These are phyloP conservation scores for Hericium alpestre DNA, from an alignment of 768 basidiomycete species.

Conservation along the genomic window DNA sequence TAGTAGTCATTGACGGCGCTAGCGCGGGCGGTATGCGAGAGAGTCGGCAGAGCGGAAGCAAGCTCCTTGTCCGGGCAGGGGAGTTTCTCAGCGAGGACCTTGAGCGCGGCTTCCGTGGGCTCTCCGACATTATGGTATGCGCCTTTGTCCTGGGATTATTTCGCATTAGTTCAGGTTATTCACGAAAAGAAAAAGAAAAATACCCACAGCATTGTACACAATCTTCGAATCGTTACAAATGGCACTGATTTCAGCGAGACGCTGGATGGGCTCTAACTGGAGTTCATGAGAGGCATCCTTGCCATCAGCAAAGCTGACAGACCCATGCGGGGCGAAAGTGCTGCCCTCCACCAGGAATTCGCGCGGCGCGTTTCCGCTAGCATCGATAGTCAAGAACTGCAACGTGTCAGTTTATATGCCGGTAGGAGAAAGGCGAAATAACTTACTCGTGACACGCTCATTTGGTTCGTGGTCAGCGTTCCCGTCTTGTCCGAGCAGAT, in stretches of 20 bases:
- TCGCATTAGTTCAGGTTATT: slow-evolving; percentile 4
- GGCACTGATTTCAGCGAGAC: slow-evolving; percentile 84
- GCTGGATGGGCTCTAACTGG: slow-evolving; percentile 60
- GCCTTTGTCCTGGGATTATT: slow-evolving; percentile 54
- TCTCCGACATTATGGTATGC: slow-evolving; percentile 81
- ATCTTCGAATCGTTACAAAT: slow-evolving; percentile 93
- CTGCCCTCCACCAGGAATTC: slow-evolving; percentile 85
- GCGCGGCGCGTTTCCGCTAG: slow-evolving; percentile 33
- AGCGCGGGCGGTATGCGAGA: slow-evolving; percentile 54
- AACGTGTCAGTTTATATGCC: neutral
- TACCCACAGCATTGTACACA: slow-evolving; percentile 63
- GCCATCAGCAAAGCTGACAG: slow-evolving; percentile 56
- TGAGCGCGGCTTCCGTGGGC: slow-evolving; percentile 94
- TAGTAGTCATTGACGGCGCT: slow-evolving; percentile 80
- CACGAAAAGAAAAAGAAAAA: neutral
- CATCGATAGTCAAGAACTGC: slow-evolving; percentile 70
- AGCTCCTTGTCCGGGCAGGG: slow-evolving; percentile 58
- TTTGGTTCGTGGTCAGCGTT: slow-evolving; percentile 91
- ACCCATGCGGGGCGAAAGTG: slow-evolving; percentile 81
- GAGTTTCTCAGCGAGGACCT: slow-evolving; percentile 91
- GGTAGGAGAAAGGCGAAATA: neutral
- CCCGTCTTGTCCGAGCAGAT: slow-evolving; percentile 99
- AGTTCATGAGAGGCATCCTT: slow-evolving; percentile 49
- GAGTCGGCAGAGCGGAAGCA: slow-evolving; percentile 41
- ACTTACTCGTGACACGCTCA: slow-evolving; percentile 80